phyloP scores from a whole-genome alignment of 441 rosid genomes.

The Oxalis stricta region DNA sequence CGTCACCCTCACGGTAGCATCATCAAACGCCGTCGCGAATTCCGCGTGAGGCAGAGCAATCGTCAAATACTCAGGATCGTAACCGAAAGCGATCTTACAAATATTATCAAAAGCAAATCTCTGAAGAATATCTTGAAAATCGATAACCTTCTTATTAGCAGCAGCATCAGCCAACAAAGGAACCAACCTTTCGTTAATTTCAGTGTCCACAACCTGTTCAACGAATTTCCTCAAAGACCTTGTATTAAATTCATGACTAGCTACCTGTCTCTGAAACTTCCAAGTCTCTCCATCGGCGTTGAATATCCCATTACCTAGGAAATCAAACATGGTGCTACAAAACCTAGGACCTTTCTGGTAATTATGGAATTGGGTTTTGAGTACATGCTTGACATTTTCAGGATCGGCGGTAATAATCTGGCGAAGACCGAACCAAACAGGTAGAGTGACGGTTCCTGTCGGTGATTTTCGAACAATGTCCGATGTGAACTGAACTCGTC shows the following conservation, averaged over 20 bases:
- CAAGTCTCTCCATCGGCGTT: slow-evolving; percentile 45
- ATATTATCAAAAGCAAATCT: slow-evolving; percentile 58
- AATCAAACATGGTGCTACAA: slow-evolving; percentile 18
- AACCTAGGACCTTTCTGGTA: slow-evolving; percentile 30
- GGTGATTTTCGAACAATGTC: slow-evolving; percentile 27
- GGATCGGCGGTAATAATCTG: slow-evolving; percentile 46
- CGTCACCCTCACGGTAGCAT: slow-evolving; percentile 21
- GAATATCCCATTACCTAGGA: slow-evolving; percentile 56
- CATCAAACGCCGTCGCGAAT: slow-evolving; percentile 45
- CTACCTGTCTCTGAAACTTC: slow-evolving; percentile 55
- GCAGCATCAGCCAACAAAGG: slow-evolving; percentile 32
- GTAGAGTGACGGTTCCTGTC: slow-evolving; percentile 27
- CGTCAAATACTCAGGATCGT: slow-evolving; percentile 34
- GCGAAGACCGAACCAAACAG: slow-evolving; percentile 14
- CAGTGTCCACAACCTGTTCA: slow-evolving; percentile 34
- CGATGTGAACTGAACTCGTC: slow-evolving; percentile 31
- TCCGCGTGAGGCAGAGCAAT: slow-evolving; percentile 23
- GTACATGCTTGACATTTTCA: slow-evolving; percentile 43
- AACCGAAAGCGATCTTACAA: slow-evolving; percentile 54
- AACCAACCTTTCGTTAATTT: slow-evolving; percentile 28
- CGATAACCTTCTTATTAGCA: slow-evolving; percentile 12
- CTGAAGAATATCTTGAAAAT: slow-evolving; percentile 48
- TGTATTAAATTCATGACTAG: slow-evolving; percentile 59
- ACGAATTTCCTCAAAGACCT: slow-evolving; percentile 48
- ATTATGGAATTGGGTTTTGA: slow-evolving; percentile 38